phyloP scores from a whole-genome alignment of 495 filamentous ascomycete genomes.

The Rostrohypoxylon terebratum region DNA sequence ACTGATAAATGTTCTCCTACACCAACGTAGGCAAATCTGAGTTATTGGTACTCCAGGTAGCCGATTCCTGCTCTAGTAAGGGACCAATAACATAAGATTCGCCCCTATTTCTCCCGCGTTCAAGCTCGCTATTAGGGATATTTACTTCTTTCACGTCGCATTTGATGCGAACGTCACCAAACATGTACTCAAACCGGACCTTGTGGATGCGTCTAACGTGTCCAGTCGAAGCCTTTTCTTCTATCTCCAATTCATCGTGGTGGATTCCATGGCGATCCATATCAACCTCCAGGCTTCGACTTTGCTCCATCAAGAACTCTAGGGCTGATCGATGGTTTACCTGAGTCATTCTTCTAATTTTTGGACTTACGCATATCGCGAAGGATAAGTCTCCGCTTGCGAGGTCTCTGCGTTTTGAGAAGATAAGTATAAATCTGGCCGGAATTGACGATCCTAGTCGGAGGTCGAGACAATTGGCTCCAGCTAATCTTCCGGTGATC shows the following conservation, averaged over 20 bases:
- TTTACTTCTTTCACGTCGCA: background rate
- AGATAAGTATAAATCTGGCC: slow-evolving; percentile 23
- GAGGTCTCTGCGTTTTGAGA: slow-evolving; percentile 7
- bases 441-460: slow-evolving; percentile 6
- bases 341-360: background rate
- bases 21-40: background rate
- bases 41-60: background rate
- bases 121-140: background rate
- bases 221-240: background rate
- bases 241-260: slow-evolving; percentile 5
- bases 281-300: slow-evolving; percentile 13
- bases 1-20: background rate
- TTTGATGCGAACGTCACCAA: slow-evolving; percentile 27
- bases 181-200: slow-evolving; percentile 28
- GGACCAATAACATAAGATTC: background rate
- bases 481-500: slow-evolving; percentile 17
- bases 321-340: slow-evolving; percentile 17
- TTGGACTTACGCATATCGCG: slow-evolving; percentile 20
- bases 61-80: background rate
- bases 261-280: slow-evolving; percentile 19
- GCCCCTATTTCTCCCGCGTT: background rate
- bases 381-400: slow-evolving; percentile 11
- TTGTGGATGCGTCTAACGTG: slow-evolving; percentile 3
- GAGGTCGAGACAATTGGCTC: slow-evolving; percentile 15
- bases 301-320: slow-evolving; percentile 31